Conservation (phyloP, 306 rosid species). For the Lathyrus aphaca region DNA sequence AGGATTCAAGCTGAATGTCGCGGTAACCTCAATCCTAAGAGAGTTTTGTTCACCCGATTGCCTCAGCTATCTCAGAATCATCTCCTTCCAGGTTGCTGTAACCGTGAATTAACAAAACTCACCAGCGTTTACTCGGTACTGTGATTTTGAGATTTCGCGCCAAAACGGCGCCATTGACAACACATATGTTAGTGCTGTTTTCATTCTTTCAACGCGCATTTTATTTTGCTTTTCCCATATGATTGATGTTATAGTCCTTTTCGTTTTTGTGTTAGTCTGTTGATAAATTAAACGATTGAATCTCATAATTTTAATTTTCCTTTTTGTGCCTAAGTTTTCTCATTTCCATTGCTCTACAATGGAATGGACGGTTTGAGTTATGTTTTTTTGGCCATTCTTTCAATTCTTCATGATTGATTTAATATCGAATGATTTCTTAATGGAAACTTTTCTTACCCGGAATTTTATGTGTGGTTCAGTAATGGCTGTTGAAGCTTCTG, state of each 20-base stretch:
- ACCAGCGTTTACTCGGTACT: background rate
- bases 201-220: background rate
- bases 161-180: background rate
- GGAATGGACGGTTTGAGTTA: slow-evolving; percentile 11
- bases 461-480: slow-evolving; percentile 40
- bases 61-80: background rate
- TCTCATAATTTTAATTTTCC: background rate
- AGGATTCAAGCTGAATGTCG: background rate
- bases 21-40: background rate
- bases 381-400: slow-evolving; percentile 10
- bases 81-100: background rate
- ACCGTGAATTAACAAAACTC: background rate
- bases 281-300: background rate
- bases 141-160: background rate
- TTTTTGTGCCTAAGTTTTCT: background rate
- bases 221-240: too few relatives aligned
- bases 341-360: background rate
- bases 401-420: slow-evolving; percentile 8
- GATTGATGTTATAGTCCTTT: too few relatives aligned
- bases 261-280: background rate
- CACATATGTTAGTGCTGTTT: background rate
- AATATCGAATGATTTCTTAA: slow-evolving; percentile 4
- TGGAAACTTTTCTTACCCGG: slow-evolving; percentile 31
- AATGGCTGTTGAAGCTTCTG: slow-evolving; percentile 58
- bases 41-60: background rate